Evolutionary conservation across 768 basidiomycete genomes (phyloP).

Genomic region (Suillus subluteus): DNA sequence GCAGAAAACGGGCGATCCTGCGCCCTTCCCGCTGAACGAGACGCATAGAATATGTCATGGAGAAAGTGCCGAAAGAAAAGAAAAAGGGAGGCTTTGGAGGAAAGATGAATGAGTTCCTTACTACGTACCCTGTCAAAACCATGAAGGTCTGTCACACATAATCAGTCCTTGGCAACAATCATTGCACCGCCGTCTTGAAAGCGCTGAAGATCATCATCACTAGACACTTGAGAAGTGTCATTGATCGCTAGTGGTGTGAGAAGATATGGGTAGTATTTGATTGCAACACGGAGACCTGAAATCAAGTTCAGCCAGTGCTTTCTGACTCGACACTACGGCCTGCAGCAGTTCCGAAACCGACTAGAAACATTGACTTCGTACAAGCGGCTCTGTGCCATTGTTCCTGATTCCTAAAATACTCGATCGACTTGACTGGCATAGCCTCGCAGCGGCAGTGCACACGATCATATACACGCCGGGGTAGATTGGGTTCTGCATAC

Average conservation of each 20-base stretch:
- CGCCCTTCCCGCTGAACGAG: conserved; percentile 1
- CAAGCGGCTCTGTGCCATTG: no score
- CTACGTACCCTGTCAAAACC: neutral
- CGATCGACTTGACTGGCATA: neutral
- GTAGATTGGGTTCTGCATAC: no score
- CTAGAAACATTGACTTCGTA: neutral
- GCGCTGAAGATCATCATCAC: no score
- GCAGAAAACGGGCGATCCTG: conserved; percentile 5
- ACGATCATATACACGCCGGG: no score
- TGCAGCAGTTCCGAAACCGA: neutral
- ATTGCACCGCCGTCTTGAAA: conserved; percentile 1
- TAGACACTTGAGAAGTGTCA: no score
- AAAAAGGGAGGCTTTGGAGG: neutral
- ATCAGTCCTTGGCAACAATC: conserved; percentile 6
- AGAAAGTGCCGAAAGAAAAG: neutral
- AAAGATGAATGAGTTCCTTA: neutral
- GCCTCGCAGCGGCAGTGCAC: neutral
- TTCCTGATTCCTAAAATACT: no score
- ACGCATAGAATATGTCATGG: neutral
- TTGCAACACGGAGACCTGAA: neutral
- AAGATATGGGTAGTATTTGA: neutral
- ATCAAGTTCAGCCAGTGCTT: neutral
- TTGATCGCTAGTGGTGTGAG: no score
- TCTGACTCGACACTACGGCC: neutral
- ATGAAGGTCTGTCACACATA: neutral